A percentile compares a stretch with the other conserved stretches of the same genome.
phyloP scores from a whole-genome alignment of 1,284 basidiomycete genomes.

The Sparassis latifolia region DNA sequence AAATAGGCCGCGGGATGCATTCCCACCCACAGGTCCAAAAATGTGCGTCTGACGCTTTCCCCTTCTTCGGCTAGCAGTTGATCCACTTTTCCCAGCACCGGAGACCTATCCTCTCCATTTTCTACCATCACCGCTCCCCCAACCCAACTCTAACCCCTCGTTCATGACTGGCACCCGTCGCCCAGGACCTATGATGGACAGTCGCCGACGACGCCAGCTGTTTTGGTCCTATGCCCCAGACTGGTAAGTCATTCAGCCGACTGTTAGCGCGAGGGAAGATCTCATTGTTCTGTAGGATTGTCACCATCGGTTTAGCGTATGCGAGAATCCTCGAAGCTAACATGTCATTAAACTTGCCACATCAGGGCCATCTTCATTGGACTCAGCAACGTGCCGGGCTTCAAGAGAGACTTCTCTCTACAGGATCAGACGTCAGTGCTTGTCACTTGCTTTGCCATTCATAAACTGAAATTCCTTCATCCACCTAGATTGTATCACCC shows the following conservation, averaged over 20 bases:
- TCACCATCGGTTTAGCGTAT: slow-evolving; percentile 68
- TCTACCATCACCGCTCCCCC: too few species aligned
- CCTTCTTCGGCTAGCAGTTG: too few species aligned
- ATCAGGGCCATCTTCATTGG: slow-evolving; percentile 44
- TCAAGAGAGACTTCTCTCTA: slow-evolving; percentile 79
- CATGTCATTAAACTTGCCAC: too few species aligned
- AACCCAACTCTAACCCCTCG: too few species aligned
- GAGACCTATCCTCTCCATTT: too few species aligned
- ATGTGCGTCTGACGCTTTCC: too few species aligned
- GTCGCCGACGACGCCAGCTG: slow-evolving; percentile 22
- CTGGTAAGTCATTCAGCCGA: slow-evolving; percentile 41
- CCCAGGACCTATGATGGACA: background rate
- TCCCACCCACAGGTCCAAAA: too few species aligned
- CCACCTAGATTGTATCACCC: slow-evolving; percentile 43
- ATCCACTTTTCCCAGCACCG: too few species aligned
- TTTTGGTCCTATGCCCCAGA: slow-evolving; percentile 64
- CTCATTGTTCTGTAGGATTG: slow-evolving; percentile 37
- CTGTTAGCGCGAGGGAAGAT: too few species aligned
- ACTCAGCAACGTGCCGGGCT: slow-evolving; percentile 72
- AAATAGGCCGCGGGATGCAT: too few species aligned
- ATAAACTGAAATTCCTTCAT: background rate
- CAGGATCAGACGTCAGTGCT: slow-evolving; percentile 65
- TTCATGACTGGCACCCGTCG: too few species aligned
- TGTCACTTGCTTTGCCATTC: background rate
- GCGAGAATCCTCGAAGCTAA: slow-evolving; percentile 15